Percentiles rank a stretch among this genome's conserved stretches.
Evolutionary conservation across 2,329 filamentous ascomycete species (phyloP).

Genomic region (Penicillium sp.): DNA sequence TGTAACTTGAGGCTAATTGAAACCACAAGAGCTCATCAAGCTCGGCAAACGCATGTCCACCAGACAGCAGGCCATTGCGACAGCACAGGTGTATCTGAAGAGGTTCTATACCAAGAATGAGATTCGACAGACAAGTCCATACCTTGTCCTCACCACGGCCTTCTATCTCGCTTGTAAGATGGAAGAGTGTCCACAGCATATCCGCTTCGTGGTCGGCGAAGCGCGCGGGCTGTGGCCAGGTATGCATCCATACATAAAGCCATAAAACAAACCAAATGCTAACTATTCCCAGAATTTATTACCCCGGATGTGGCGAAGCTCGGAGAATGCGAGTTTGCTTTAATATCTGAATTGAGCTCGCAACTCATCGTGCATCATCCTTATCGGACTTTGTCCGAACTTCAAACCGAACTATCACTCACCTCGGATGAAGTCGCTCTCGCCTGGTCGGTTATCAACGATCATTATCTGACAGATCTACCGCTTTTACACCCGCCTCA

Average conservation of each 20-base stretch:
- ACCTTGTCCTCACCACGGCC: constrained; percentile 87
- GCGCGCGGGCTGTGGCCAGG: constrained; percentile 80
- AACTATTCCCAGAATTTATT: constrained; percentile 57
- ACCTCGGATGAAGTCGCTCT: constrained; percentile 75
- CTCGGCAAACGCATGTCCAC: constrained; percentile 80
- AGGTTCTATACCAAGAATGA: constrained; percentile 90
- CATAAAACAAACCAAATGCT: constrained; percentile 9
- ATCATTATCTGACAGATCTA: constrained; percentile 90
- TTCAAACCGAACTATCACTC: constrained; percentile 68
- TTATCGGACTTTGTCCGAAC: constrained; percentile 73
- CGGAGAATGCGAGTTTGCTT: constrained; percentile 88
- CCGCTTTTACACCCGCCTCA: constrained; percentile 83
- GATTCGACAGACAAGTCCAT: constrained; percentile 88
- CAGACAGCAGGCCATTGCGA: constrained; percentile 88
- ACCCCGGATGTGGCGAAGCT: constrained; percentile 76
- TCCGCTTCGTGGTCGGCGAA: constrained; percentile 83
- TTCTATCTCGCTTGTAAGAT: constrained; percentile 97
- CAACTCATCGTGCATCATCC: constrained; percentile 89
- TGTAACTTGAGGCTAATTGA: constrained; percentile 1
- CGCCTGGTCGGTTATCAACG: constrained; percentile 82
- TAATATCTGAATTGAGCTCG: constrained; percentile 88
- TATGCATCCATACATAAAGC: constrained; percentile 32
- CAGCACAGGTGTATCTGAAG: constrained; percentile 90
- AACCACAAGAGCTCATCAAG: constrained; percentile 63
- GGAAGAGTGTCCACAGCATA: constrained; percentile 96